A percentile compares a stretch with the other conserved stretches of the same genome.
phyloP scores from a whole-genome alignment of 148 eudicot species.

The Camellia lanceoleosa region DNA sequence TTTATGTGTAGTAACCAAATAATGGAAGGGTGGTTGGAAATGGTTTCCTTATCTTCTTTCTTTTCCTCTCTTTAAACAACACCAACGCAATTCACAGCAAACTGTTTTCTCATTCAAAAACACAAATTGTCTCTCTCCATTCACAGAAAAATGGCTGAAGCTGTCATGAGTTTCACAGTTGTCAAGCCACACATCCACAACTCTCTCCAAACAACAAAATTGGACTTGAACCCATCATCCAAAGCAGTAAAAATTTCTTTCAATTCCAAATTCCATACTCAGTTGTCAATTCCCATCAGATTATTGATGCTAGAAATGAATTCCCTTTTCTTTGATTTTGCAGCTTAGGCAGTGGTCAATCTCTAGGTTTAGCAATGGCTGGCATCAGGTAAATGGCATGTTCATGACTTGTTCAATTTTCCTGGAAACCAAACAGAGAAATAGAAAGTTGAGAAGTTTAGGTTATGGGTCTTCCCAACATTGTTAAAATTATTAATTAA shows the following conservation, averaged over 20 bases:
- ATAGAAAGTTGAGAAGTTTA: background rate
- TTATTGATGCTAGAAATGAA: background rate
- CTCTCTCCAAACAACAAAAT: slow-evolving; percentile 28
- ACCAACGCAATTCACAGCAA: background rate
- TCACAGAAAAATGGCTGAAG: slow-evolving; percentile 34
- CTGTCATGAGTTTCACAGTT: slow-evolving; percentile 43
- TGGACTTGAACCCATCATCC: slow-evolving; percentile 23
- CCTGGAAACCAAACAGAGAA: background rate
- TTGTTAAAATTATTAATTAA: background rate
- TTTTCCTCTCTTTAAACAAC: background rate
- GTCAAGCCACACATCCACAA: slow-evolving; percentile 35
- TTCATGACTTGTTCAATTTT: background rate
- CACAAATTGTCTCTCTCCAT: background rate
- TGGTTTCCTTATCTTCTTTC: slow-evolving; percentile 33
- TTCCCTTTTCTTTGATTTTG: slow-evolving; percentile 15
- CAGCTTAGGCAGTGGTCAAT: slow-evolving; percentile 51
- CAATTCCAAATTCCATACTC: too few relatives aligned
- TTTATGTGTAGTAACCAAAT: background rate
- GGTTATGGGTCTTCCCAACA: too few relatives aligned
- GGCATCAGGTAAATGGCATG: slow-evolving; percentile 35
- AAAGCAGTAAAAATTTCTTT: slow-evolving; percentile 23
- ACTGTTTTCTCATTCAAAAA: background rate
- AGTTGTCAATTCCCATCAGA: background rate
- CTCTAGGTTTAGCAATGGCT: slow-evolving; percentile 38
- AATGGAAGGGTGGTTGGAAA: slow-evolving; percentile 31